Evolutionary conservation across 202 grass and related monocot genomes (phyloP).

Genomic region (Thinopyrum obtusiflorum): DNA sequence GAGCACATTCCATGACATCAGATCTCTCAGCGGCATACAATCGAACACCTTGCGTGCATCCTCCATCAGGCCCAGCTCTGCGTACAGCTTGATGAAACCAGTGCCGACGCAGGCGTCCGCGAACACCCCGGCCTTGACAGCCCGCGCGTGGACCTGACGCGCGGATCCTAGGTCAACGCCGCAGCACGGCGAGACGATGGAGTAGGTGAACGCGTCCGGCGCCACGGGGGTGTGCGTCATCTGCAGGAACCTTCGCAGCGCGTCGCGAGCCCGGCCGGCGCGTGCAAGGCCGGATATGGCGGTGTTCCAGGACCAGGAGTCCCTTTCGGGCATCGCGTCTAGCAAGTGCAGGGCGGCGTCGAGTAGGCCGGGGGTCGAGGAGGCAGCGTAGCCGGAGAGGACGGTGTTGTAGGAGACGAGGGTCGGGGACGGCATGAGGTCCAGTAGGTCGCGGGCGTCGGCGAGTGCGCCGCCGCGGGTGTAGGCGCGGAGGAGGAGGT

Average conservation of each 20-base stretch:
- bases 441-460: constrained; percentile 12
- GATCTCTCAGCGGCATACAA: constrained; percentile 19
- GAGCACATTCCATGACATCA: constrained; percentile 36
- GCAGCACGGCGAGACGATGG: constrained; percentile 12
- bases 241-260: constrained; percentile 3
- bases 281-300: constrained; percentile 21
- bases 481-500: constrained; percentile 10
- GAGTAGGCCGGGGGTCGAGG: not conserved
- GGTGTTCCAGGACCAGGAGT: constrained; percentile 42
- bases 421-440: constrained; percentile 11
- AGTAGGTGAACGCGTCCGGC: constrained; percentile 15
- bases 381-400: constrained; percentile 23
- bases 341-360: constrained; percentile 23
- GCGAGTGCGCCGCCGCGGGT: not conserved
- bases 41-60: constrained; percentile 29
- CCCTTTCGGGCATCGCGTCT: constrained; percentile 28
- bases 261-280: not conserved
- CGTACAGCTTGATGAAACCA: not conserved
- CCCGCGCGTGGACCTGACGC: not conserved
- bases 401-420: constrained; percentile 39
- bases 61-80: not conserved
- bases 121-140: constrained; percentile 6
- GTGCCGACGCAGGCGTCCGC: not conserved
- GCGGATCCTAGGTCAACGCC: not conserved
- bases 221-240: not conserved